phyloP scores from a whole-genome alignment of 106 monocot species.

The Xerophyta viscosa region DNA sequence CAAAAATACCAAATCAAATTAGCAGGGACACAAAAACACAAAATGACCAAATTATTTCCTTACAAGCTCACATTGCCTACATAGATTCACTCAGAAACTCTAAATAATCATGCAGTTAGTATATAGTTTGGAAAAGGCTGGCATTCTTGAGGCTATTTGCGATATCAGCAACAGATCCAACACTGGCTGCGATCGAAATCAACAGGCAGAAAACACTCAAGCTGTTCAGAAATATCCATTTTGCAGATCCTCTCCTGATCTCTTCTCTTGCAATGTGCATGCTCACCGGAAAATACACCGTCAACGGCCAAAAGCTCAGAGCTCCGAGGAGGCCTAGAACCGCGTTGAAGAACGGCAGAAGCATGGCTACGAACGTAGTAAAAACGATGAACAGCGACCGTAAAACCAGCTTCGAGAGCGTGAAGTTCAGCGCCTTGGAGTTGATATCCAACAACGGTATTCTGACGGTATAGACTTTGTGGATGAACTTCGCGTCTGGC shows the following conservation, averaged over 20 bases:
- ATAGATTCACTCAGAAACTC: too few species aligned
- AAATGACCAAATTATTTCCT: too few species aligned
- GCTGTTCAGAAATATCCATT: slow-evolving; percentile 40
- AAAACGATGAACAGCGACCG: slow-evolving; percentile 27
- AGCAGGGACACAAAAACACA: too few species aligned
- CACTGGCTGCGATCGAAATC: slow-evolving; percentile 41
- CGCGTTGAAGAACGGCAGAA: slow-evolving; percentile 76
- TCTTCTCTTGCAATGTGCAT: slow-evolving; percentile 53
- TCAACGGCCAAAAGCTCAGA: slow-evolving; percentile 62
- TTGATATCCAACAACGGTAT: slow-evolving; percentile 8
- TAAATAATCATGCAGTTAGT: too few species aligned
- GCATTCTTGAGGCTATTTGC: slow-evolving; percentile 39
- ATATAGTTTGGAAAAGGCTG: slow-evolving; percentile 25
- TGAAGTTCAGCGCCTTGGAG: slow-evolving; percentile 16
- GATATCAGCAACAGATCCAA: slow-evolving; percentile 70
- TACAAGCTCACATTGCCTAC: too few species aligned
- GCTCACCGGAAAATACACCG: slow-evolving; percentile 60
- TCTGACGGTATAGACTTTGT: slow-evolving; percentile 26
- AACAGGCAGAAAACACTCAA: slow-evolving; percentile 45
- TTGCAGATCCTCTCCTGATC: slow-evolving; percentile 15
- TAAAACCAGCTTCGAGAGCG: slow-evolving; percentile 35
- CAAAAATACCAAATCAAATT: too few species aligned
- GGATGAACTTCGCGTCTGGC: slow-evolving; percentile 50
- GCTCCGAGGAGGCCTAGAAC: slow-evolving; percentile 68
- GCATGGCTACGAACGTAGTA: slow-evolving; percentile 57